phyloP scores from a whole-genome alignment of 352 stramenopile genomes.

The Phytophthora cryptogea region DNA sequence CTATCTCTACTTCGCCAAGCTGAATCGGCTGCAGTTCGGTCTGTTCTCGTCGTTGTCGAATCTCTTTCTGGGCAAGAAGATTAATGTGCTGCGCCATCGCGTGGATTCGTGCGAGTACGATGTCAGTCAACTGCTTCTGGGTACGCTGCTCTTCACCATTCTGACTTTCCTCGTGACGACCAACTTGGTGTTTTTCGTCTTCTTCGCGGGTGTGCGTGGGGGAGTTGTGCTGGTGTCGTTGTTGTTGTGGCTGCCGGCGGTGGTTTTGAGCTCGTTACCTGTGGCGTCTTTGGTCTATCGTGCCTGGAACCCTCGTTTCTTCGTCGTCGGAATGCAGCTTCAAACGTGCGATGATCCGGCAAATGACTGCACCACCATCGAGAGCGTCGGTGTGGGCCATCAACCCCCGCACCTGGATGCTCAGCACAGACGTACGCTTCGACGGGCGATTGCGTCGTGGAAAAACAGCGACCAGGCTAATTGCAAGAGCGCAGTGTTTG shows the following conservation, averaged over 20 bases:
- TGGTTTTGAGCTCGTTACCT: conserved; percentile 51
- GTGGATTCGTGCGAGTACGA: conserved; percentile 96
- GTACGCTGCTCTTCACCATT: conserved; percentile 93
- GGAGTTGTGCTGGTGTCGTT: conserved; percentile 42
- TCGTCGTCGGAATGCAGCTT: conserved; percentile 41
- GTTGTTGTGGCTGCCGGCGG: conserved; percentile 60
- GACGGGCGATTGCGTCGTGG: conserved; percentile 22
- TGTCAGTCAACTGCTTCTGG: conserved; percentile 86
- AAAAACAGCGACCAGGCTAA: conserved; percentile 4
- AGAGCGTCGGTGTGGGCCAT: conserved; percentile 28
- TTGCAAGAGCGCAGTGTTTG: conserved; percentile 18
- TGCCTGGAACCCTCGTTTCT: conserved; percentile 38
- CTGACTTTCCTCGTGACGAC: conserved; percentile 94
- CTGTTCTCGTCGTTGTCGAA: conserved; percentile 90
- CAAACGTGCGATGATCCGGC: conserved; percentile 13
- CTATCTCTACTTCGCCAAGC: conserved; percentile 84
- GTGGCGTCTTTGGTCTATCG: conserved; percentile 54
- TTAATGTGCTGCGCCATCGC: conserved; percentile 91
- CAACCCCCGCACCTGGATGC: conserved; percentile 19
- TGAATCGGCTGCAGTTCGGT: conserved; percentile 82
- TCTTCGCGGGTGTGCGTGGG: conserved; percentile 85
- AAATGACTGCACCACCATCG: conserved; percentile 4
- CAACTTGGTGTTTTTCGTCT: conserved; percentile 93
- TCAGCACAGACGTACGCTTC: conserved; percentile 24
- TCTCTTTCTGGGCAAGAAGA: conserved; percentile 95